phyloP scores from a whole-genome alignment of 192 early-diverging fungal species.

The Haplosporangium gracile region DNA sequence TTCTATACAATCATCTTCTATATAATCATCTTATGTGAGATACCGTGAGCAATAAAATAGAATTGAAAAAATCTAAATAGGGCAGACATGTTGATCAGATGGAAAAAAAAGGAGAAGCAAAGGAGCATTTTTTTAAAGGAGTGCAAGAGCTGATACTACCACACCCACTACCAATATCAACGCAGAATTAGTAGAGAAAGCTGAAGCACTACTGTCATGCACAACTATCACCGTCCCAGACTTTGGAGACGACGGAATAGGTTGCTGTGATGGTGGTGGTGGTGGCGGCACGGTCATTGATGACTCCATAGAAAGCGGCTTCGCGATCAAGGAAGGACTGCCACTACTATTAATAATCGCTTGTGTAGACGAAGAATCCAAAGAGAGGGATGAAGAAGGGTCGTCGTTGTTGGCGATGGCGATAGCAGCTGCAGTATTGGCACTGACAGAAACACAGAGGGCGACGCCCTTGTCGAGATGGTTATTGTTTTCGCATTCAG shows the following conservation, averaged over 20 bases:
- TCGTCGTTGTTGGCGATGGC: background rate
- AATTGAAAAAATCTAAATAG: background rate
- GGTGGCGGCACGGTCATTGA: background rate
- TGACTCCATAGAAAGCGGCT: background rate
- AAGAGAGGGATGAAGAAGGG: background rate
- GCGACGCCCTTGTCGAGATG: background rate
- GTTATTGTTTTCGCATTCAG: slow-evolving; percentile 29
- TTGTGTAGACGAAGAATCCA: background rate
- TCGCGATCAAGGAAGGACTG: slow-evolving; percentile 4
- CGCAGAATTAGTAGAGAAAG: background rate
- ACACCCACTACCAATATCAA: background rate
- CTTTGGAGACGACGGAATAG: background rate
- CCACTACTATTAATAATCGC: slow-evolving; percentile 23
- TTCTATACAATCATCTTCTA: too few species aligned
- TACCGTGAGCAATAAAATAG: too few species aligned
- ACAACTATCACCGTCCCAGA: background rate
- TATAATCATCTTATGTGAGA: too few species aligned
- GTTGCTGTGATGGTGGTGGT: too few species aligned
- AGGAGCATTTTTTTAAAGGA: background rate
- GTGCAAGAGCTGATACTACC: background rate
- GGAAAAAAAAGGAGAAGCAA: background rate
- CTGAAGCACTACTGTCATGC: background rate
- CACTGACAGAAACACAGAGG: slow-evolving; percentile 13
- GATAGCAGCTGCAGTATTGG: background rate
- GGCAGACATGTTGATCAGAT: background rate